Conservation (phyloP, 345 rosid genomes). For the Lumnitzera racemosa region DNA sequence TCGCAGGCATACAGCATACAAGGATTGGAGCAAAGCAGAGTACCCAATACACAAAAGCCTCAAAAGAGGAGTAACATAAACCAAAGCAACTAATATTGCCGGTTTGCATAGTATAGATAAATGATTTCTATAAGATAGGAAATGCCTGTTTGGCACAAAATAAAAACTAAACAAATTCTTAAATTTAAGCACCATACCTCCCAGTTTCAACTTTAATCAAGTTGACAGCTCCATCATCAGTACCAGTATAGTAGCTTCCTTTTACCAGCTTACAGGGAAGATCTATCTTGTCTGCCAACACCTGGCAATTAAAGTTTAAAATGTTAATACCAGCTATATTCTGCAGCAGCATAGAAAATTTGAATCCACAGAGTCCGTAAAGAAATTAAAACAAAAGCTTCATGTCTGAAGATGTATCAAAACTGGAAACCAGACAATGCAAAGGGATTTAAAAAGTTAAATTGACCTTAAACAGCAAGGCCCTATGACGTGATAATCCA, state of each 20-base stretch:
- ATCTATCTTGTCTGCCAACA: slow-evolving; percentile 78
- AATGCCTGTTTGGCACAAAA: too few relatives aligned
- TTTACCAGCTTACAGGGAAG: slow-evolving; percentile 94
- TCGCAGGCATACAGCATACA: too few relatives aligned
- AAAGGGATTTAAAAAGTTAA: slow-evolving; percentile 6
- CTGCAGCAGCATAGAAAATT: slow-evolving; percentile 1
- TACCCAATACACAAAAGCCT: too few relatives aligned
- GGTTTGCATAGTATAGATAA: too few relatives aligned
- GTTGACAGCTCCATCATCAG: slow-evolving; percentile 95
- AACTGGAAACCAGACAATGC: neutral
- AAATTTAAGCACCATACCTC: slow-evolving; percentile 33
- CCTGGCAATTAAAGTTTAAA: slow-evolving; percentile 38
- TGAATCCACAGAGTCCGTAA: neutral
- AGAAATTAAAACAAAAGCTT: neutral
- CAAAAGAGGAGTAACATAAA: too few relatives aligned
- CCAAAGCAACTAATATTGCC: too few relatives aligned
- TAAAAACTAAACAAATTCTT: neutral
- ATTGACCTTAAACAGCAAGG: slow-evolving; percentile 88
- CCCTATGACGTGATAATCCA: slow-evolving; percentile 96
- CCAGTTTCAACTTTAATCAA: slow-evolving; percentile 59
- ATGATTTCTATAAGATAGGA: too few relatives aligned
- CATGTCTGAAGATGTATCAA: neutral
- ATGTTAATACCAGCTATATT: slow-evolving; percentile 16
- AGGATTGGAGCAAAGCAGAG: too few relatives aligned
- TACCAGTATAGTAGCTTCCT: slow-evolving; percentile 94